A percentile compares a stretch with the other conserved stretches of the same genome.
These are phyloP conservation scores for Blastomyces gilchristii DNA, from an alignment of 2,329 filamentous ascomycete species.

Conservation along the genomic window DNA sequence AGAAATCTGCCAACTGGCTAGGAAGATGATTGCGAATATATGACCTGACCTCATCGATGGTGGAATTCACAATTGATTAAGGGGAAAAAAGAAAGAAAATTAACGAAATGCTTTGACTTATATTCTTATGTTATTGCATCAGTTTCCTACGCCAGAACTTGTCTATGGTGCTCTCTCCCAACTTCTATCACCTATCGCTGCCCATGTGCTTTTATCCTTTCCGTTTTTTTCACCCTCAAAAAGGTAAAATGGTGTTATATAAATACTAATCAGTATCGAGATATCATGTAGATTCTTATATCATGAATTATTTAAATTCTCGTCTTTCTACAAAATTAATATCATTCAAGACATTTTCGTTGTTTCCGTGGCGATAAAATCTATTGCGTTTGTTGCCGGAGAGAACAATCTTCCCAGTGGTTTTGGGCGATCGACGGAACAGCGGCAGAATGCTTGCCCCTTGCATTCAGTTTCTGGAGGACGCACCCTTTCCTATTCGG, in stretches of 20 bases:
- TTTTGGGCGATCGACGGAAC: neutral
- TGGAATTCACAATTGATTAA: neutral
- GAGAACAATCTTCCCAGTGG: neutral
- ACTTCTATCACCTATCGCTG: neutral
- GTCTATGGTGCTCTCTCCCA: neutral
- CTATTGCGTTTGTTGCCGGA: neutral
- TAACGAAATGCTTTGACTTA: neutral
- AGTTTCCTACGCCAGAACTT: neutral
- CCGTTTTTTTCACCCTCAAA: neutral
- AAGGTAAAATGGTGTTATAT: neutral
- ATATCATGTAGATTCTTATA: neutral
- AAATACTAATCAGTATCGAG: neutral
- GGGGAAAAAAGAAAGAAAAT: neutral
- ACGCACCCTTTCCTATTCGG: neutral
- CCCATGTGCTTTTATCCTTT: neutral
- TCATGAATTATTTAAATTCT: neutral
- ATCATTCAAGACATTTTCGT: neutral
- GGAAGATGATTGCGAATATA: slow-evolving; percentile 12
- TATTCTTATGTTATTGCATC: neutral
- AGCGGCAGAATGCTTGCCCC: neutral
- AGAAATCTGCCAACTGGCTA: slow-evolving; percentile 16
- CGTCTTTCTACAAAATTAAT: neutral
- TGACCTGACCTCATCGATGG: neutral
- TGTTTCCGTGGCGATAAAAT: neutral
- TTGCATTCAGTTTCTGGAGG: neutral